Percentiles rank a stretch among this genome's conserved stretches.
Conservation (phyloP, 805 yeast genomes). For the Vanderwaltozyma verrucispora region DNA sequence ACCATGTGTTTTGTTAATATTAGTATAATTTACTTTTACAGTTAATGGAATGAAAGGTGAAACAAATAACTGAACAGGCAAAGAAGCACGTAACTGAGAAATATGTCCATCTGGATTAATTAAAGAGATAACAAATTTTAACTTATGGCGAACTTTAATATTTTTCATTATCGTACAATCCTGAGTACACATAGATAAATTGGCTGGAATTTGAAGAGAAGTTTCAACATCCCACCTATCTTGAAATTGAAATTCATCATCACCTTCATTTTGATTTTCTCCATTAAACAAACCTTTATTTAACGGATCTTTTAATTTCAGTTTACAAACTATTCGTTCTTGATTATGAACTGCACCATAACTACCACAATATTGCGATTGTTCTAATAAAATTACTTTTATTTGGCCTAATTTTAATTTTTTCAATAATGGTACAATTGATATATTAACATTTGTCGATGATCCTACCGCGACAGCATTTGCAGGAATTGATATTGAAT, state of each 20-base stretch:
- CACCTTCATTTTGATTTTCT: constrained; percentile 18
- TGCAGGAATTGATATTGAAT: constrained; percentile 74
- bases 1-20: constrained; percentile 2
- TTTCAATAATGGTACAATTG: constrained; percentile 69
- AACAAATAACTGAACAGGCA: constrained; percentile 69
- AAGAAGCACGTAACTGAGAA: constrained; percentile 82
- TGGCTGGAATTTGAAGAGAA: constrained; percentile 55
- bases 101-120: constrained; percentile 86
- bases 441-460: constrained; percentile 53
- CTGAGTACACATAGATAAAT: constrained; percentile 69
- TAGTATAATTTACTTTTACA: constrained; percentile 11
- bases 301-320: constrained; percentile 32
- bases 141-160: constrained; percentile 79
- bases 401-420: constrained; percentile 73
- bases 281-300: constrained; percentile 11
- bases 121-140: constrained; percentile 70
- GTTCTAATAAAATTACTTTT: constrained; percentile 57
- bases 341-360: constrained; percentile 46
- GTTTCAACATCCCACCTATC: constrained; percentile 72
- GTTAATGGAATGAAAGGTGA: constrained; percentile 70
- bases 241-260: constrained; percentile 17
- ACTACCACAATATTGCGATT: constrained; percentile 49
- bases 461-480: constrained; percentile 90
- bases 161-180: constrained; percentile 66
- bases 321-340: constrained; percentile 53